Conservation (phyloP, 2,329 filamentous ascomycete species). For the Keithomyces neogunnii region DNA sequence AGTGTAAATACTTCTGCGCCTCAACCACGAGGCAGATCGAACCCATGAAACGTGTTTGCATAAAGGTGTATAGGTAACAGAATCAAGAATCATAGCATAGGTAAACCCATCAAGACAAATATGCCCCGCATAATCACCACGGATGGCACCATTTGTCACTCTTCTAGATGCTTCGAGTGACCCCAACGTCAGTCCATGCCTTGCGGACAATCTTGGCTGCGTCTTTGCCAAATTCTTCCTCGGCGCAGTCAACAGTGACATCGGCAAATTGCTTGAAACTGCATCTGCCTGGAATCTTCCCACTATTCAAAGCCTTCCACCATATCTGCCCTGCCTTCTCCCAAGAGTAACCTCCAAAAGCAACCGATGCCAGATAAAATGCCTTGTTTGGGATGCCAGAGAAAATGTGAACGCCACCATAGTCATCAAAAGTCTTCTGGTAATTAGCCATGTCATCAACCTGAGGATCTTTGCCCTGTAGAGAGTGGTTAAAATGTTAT, state of each 20-base stretch:
- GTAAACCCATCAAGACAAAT: not conserved
- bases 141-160: slow-evolving; percentile 6
- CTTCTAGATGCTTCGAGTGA: slow-evolving; percentile 18
- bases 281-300: slow-evolving; percentile 29
- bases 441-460: slow-evolving; percentile 38
- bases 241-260: slow-evolving; percentile 36
- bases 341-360: slow-evolving; percentile 44
- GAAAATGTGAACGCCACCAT: slow-evolving; percentile 46
- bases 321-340: slow-evolving; percentile 45
- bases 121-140: slow-evolving; percentile 1
- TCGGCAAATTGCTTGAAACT: slow-evolving; percentile 41
- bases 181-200: slow-evolving; percentile 41
- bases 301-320: slow-evolving; percentile 40
- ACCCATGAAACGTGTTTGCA: not conserved
- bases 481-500: not conserved
- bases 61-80: not conserved
- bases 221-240: slow-evolving; percentile 32
- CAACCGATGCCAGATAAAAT: slow-evolving; percentile 40
- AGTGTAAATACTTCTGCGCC: too few relatives aligned
- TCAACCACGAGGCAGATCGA: too few relatives aligned
- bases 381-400: slow-evolving; percentile 51
- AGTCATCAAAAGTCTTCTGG: slow-evolving; percentile 32
- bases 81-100: not conserved
- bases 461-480: slow-evolving; percentile 43
- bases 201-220: slow-evolving; percentile 34